Conservation (phyloP, 73 alveolate species). For the Paramecium pentaurelia region DNA sequence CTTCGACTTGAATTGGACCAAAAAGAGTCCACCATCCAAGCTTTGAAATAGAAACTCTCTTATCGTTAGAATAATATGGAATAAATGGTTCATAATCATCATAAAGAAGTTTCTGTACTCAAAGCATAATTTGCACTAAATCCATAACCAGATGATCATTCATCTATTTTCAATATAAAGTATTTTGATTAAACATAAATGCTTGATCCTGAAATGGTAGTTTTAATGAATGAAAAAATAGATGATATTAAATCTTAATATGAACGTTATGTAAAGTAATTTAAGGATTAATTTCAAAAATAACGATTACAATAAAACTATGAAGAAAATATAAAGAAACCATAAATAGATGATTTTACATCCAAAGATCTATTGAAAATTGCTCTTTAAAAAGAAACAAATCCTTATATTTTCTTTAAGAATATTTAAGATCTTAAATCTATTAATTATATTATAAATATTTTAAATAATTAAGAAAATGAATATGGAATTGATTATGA, state of each 20-base stretch:
- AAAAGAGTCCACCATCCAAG: neutral
- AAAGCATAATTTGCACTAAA: neutral
- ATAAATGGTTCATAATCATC: neutral
- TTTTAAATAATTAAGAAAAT: neutral
- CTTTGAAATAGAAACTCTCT: neutral
- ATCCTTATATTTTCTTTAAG: neutral
- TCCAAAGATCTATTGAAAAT: neutral
- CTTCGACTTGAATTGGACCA: neutral
- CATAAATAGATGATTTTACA: neutral
- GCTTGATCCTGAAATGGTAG: neutral
- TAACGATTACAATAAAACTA: neutral
- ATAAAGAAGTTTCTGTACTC: neutral
- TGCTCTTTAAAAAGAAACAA: neutral
- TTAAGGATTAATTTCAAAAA: neutral
- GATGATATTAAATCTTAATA: neutral
- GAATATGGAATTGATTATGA: neutral
- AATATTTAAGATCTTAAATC: neutral
- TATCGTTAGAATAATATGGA: neutral
- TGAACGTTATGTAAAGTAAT: neutral
- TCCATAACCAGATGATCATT: neutral
- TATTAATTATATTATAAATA: neutral
- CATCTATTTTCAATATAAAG: neutral
- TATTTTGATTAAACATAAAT: neutral
- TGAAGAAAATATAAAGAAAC: neutral
- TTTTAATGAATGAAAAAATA: neutral